phyloP scores from a whole-genome alignment of 2,329 filamentous ascomycete genomes.

The Calonectria montana region DNA sequence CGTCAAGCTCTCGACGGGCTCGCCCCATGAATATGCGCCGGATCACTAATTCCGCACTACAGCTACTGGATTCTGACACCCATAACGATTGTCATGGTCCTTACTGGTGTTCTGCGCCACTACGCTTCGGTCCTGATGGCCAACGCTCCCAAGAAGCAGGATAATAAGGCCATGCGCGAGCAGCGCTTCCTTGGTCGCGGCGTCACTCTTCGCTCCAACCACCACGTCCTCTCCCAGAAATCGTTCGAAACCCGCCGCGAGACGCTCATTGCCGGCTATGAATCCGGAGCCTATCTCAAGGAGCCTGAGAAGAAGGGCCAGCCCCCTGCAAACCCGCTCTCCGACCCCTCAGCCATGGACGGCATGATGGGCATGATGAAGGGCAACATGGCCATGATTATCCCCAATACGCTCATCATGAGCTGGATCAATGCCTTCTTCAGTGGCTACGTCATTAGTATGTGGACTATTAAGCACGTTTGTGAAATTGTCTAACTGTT shows the following conservation, averaged over 20 bases:
- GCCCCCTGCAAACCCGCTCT: conserved; percentile 92
- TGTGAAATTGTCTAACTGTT: conserved; percentile 33
- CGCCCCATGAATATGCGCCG: background rate
- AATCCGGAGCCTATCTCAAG: conserved; percentile 89
- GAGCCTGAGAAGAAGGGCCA: conserved; percentile 88
- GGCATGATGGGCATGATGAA: conserved; percentile 99
- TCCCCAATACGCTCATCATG: conserved; percentile 99
- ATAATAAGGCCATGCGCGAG: conserved; percentile 82
- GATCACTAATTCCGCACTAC: conserved; percentile 34
- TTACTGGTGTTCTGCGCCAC: conserved; percentile 95
- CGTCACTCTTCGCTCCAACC: conserved; percentile 85
- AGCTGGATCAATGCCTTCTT: conserved; percentile 99
- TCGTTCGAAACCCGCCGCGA: conserved; percentile 86
- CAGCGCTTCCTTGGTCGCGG: conserved; percentile 87
- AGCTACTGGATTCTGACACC: conserved; percentile 99
- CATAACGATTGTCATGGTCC: conserved; percentile 97
- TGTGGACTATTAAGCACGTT: conserved; percentile 17
- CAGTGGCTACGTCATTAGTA: conserved; percentile 96
- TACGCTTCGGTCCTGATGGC: conserved; percentile 95
- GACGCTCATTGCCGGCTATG: conserved; percentile 82
- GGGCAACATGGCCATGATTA: conserved; percentile 99
- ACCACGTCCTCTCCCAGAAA: conserved; percentile 79
- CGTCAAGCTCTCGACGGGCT: conserved; percentile 48
- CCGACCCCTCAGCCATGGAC: conserved; percentile 96
- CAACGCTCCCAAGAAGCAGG: conserved; percentile 83